Conservation (phyloP, 495 filamentous ascomycete species). For the Trichoderma reesei region DNA sequence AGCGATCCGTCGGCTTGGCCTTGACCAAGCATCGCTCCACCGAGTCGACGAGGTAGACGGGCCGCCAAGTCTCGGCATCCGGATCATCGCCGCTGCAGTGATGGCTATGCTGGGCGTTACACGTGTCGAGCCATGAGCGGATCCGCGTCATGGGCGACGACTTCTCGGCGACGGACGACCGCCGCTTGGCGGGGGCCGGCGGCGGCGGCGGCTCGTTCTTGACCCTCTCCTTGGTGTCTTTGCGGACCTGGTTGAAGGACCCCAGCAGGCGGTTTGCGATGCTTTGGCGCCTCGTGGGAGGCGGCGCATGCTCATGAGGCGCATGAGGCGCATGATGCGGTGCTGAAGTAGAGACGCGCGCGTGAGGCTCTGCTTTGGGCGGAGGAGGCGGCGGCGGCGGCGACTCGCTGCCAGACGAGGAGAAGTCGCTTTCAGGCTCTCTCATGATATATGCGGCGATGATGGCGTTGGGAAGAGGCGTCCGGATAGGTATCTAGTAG, state of each 20-base stretch:
- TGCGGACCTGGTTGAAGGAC: constrained; percentile 1
- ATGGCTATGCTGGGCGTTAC: constrained; percentile 9
- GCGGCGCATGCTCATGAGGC: constrained; percentile 8
- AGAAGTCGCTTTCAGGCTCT: not conserved
- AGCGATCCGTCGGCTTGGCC: constrained; percentile 12
- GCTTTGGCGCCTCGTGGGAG: constrained; percentile 10
- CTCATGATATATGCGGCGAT: not conserved
- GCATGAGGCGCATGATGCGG: not conserved
- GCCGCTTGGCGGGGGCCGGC: not conserved
- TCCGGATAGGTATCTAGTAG: not conserved
- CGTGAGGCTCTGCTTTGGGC: not conserved
- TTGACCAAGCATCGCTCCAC: constrained; percentile 11
- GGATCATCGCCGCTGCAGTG: constrained; percentile 8
- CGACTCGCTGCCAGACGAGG: constrained; percentile 2
- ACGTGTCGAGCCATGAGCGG: constrained; percentile 12
- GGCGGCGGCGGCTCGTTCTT: not conserved
- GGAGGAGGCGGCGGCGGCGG: not conserved
- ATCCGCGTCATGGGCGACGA: constrained; percentile 8
- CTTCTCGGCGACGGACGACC: not conserved
- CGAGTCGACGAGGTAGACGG: constrained; percentile 14
- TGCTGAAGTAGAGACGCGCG: not conserved
- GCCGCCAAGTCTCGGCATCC: constrained; percentile 5
- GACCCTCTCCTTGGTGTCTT: not conserved
- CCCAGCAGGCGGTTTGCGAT: constrained; percentile 9
- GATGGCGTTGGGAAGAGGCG: not conserved